Evolutionary conservation across 768 basidiomycete genomes (phyloP), one percentile per base, ranked within the genome.

Genomic region (Chalciporus sphaerocephalus): DNA sequence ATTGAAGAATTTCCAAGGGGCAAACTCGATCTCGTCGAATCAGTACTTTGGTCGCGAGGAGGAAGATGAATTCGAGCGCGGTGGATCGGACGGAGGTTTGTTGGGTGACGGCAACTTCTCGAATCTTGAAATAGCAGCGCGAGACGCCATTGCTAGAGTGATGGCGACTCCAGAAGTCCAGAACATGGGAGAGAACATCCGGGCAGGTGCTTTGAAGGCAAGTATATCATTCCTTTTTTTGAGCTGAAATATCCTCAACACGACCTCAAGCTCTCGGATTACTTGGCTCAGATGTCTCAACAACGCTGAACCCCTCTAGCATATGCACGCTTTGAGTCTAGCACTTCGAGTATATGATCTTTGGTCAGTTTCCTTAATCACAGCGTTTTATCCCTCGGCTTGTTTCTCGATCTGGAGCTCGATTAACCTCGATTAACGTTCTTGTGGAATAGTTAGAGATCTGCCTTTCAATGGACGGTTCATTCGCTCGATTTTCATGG

Each of bases 21-120:
- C 94, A 12, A 88, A 86, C 0, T 82, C 91, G 24, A 97, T 98
- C 59, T 95, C 92, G 1, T 95, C 92, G 13, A 94, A 81, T 61
- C 88, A 92, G 55, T 99, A 98, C 79, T 98, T 96, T 67, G 96
- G 95, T 2, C 78, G 93, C 13, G 93, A 95, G 44, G 85, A 89
- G 46, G 84, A 86, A n/a, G 79, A 79, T 8, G 54, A 67, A 39
- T 53, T 64, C 15, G 67, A 61, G 35, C 70, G 68, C 16, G 65
- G 67, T n/a, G 61, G 67, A 17, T 69, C 78, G 8, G 80, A 81
- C 48, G 84, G 76, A 17, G 83, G 78, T 39, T 60, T 83, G 46
- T 59, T 75, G 35, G 70, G 71, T 39, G 76, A 75, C 41, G 72
- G 70, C 47, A 71, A 48, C 40, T 64, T 83, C 27, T 80, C 86